Evolutionary conservation across 331 rosid genomes (phyloP).

Genomic region (Malus hybrid): DNA sequence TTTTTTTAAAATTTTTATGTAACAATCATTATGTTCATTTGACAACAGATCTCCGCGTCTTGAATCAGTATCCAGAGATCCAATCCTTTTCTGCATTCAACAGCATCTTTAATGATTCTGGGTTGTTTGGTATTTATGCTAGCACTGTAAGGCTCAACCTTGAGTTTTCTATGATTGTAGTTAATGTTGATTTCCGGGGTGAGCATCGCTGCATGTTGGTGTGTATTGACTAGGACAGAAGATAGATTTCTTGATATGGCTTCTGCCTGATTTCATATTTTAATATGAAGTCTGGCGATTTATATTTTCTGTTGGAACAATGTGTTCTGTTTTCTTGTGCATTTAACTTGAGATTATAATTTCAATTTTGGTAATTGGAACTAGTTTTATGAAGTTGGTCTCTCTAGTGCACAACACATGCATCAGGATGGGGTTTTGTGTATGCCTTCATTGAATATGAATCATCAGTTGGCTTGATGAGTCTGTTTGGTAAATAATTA

Average conservation of each 20-base stretch:
- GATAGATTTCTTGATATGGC: not conserved
- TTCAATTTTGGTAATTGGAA: not conserved
- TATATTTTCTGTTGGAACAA: not conserved
- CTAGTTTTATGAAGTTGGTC: not conserved
- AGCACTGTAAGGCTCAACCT: constrained; percentile 64
- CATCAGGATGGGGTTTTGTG: not conserved
- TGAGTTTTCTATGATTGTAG: not conserved
- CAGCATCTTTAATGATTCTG: constrained; percentile 91
- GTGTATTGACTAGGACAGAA: not conserved
- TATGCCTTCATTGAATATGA: not conserved
- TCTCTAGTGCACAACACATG: not conserved
- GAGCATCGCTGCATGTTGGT: not conserved
- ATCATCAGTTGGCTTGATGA: not conserved
- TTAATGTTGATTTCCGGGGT: not conserved
- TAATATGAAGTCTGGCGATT: not conserved
- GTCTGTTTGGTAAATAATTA: not conserved
- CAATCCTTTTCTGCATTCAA: constrained; percentile 93
- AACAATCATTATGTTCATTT: constrained; percentile 1
- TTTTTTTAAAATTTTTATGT: not conserved
- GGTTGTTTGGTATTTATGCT: constrained; percentile 84
- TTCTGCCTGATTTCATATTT: not conserved
- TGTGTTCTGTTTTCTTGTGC: not conserved
- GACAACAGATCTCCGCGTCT: constrained; percentile 79
- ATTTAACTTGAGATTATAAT: not conserved
- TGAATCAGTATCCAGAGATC: constrained; percentile 78